phyloP scores from a whole-genome alignment of 73 alveolate species.

The Paramecium sexaurelia region DNA sequence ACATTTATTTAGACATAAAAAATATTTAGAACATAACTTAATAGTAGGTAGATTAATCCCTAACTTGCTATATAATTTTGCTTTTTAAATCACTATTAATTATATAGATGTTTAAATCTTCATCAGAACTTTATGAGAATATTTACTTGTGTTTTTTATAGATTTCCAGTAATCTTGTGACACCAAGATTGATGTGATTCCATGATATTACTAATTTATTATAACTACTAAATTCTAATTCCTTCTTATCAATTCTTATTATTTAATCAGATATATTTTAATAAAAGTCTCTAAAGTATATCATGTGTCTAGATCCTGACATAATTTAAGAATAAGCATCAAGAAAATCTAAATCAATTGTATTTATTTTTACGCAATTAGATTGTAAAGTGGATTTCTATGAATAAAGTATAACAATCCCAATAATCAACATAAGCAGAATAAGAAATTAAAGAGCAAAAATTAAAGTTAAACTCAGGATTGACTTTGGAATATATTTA shows the following conservation, averaged over 20 bases:
- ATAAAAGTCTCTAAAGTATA: conserved; percentile 3
- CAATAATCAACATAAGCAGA: neutral
- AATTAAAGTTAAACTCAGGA: neutral
- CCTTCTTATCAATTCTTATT: neutral
- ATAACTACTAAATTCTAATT: neutral
- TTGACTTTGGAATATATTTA: neutral
- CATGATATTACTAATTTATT: neutral
- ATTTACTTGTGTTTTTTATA: neutral
- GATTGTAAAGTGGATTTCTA: neutral
- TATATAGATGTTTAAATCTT: neutral
- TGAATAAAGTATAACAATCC: neutral
- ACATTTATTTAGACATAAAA: neutral
- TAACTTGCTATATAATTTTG: neutral
- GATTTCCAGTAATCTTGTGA: neutral
- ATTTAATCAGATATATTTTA: neutral
- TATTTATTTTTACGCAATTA: neutral
- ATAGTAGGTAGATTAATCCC: neutral
- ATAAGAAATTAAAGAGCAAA: neutral
- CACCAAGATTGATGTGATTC: neutral
- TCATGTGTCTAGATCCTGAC: conserved; percentile 2
- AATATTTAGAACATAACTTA: neutral
- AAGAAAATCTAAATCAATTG: neutral
- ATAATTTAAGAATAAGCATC: neutral
- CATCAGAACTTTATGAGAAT: neutral
- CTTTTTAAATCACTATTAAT: neutral